Evolutionary conservation across 495 filamentous ascomycete species (phyloP).

Genomic region (Apodospora peruviana): DNA sequence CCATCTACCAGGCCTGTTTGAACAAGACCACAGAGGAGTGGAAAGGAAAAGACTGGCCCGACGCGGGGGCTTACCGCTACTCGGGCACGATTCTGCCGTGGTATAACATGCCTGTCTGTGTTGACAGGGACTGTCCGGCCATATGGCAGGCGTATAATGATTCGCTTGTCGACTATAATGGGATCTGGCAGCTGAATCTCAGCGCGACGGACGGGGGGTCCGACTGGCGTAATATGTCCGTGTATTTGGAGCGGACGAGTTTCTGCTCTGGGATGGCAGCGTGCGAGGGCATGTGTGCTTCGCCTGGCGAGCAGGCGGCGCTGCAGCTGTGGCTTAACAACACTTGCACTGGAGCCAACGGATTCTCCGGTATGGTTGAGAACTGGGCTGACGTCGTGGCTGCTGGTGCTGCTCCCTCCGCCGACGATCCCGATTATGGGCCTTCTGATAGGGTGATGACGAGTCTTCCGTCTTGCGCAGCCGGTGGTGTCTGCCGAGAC

Average conservation of each 20-base stretch:
- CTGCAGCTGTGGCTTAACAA: constrained; percentile 2
- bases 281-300: background rate
- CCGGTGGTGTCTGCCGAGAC: background rate
- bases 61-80: background rate
- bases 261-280: background rate
- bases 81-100: background rate
- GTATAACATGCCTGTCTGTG: background rate
- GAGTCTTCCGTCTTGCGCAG: background rate
- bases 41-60: background rate
- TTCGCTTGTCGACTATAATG: background rate
- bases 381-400: background rate
- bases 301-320: background rate
- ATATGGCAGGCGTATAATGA: background rate
- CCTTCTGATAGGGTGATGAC: background rate
- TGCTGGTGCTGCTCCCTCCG: background rate
- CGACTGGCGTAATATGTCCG: background rate
- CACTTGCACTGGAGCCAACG: background rate
- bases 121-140: background rate
- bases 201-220: background rate
- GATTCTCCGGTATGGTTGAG: background rate
- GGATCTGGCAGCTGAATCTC: background rate
- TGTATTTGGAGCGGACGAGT: background rate
- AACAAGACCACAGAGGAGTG: background rate
- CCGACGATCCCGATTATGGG: background rate
- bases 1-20: background rate